Percentiles rank a stretch among this genome's conserved stretches.
Conservation (phyloP, 1,139 yeast genomes). For the Schwanniomyces etchellsii region DNA sequence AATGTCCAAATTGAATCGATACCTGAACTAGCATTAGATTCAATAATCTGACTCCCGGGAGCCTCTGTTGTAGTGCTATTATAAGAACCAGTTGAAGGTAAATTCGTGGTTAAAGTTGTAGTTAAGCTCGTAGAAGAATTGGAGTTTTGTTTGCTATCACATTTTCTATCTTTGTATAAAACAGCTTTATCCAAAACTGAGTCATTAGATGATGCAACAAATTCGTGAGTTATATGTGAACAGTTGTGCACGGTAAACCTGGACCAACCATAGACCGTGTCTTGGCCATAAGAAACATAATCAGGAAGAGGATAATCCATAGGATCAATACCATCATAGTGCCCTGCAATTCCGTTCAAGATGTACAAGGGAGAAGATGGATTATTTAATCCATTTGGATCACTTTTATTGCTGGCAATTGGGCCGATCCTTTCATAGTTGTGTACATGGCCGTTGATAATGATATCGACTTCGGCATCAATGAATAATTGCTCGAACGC, state of each 20-base stretch:
- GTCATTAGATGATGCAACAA: constrained; percentile 5
- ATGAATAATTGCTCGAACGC: constrained; percentile 6
- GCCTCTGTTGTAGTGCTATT: no score
- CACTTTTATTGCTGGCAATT: constrained; percentile 4
- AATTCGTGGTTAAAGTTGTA: no score
- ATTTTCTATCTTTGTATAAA: constrained; percentile 3
- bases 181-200: constrained; percentile 7
- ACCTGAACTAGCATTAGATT: no score
- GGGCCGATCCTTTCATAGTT: constrained; percentile 7
- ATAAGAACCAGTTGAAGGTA: no score
- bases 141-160: background rate
- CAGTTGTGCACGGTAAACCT: constrained; percentile 8
- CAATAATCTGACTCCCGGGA: no score
- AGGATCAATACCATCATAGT: constrained; percentile 6
- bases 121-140: no score
- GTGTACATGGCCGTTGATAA: constrained; percentile 7
- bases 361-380: constrained; percentile 8
- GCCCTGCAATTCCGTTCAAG: constrained; percentile 8
- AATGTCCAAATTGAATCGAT: no score
- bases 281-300: constrained; percentile 5
- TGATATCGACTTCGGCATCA: constrained; percentile 5
- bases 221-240: constrained; percentile 8
- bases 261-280: constrained; percentile 7
- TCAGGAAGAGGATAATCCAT: constrained; percentile 7
- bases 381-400: constrained; percentile 7